Conservation (phyloP, 2,329 filamentous ascomycete genomes). For the Exophiala phaeomuriformis region DNA sequence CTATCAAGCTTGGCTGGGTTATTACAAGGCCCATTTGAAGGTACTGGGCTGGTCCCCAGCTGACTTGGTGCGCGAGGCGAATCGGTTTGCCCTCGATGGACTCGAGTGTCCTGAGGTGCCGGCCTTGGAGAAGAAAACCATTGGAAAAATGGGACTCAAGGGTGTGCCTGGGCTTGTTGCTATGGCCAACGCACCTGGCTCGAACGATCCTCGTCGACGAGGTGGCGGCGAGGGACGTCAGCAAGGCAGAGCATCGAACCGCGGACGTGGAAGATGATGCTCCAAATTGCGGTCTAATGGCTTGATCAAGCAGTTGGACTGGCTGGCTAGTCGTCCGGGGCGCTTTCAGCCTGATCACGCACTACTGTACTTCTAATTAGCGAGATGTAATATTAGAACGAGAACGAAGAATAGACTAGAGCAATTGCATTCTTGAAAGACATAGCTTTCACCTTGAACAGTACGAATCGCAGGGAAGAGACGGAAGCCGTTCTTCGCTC, state of each 20-base stretch:
- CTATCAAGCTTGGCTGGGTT: conserved; percentile 47
- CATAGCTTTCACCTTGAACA: too few species aligned
- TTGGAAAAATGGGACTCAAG: conserved; percentile 38
- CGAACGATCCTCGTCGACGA: conserved; percentile 8
- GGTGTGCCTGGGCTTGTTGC: conserved; percentile 32
- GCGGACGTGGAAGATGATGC: too few species aligned
- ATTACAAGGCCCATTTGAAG: conserved; percentile 15
- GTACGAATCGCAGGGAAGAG: background rate
- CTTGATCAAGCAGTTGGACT: too few species aligned
- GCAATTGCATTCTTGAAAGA: too few species aligned
- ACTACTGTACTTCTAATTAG: too few species aligned
- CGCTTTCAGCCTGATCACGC: too few species aligned
- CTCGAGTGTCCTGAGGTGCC: conserved; percentile 36
- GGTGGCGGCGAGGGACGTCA: conserved; percentile 12
- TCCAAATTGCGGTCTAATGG: too few species aligned
- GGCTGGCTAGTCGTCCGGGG: too few species aligned
- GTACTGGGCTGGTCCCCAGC: conserved; percentile 11
- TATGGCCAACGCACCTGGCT: conserved; percentile 11
- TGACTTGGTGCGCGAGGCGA: conserved; percentile 27
- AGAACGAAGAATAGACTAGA: too few species aligned
- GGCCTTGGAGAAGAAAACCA: conserved; percentile 33
- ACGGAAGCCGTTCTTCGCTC: background rate
- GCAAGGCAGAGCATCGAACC: background rate
- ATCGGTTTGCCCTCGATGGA: conserved; percentile 33
- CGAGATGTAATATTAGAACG: too few species aligned